phyloP scores from a whole-genome alignment of 192 early-diverging fungal species.

The Dissophora globulifera region DNA sequence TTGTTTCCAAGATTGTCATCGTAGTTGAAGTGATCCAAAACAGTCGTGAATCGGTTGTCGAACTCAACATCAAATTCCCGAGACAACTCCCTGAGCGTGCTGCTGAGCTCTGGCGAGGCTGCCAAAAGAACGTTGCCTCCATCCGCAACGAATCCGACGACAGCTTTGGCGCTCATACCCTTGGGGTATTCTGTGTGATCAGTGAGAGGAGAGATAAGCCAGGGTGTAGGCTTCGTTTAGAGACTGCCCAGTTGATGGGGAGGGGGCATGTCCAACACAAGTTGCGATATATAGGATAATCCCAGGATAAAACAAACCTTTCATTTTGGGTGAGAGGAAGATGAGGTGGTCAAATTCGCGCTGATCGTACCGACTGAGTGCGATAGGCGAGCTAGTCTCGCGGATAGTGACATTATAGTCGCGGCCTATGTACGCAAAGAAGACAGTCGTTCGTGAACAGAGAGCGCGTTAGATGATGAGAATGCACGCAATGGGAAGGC shows the following conservation, averaged over 20 bases:
- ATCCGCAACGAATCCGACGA: conserved; percentile 88
- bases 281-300: too few species aligned
- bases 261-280: too few species aligned
- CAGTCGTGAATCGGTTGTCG: conserved; percentile 75
- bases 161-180: conserved; percentile 59
- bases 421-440: conserved; percentile 65
- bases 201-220: not conserved
- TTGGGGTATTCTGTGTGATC: conserved; percentile 62
- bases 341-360: conserved; percentile 84
- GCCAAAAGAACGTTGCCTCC: conserved; percentile 92
- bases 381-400: conserved; percentile 62
- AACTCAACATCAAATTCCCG: conserved; percentile 90
- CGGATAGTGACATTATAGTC: conserved; percentile 68
- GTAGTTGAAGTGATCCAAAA: conserved; percentile 77
- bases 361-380: conserved; percentile 69
- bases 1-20: conserved; percentile 49
- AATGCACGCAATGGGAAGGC: too few species aligned
- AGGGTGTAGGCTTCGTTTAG: too few species aligned
- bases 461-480: conserved; percentile 8
- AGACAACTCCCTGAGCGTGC: conserved; percentile 82
- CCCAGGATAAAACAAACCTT: conserved; percentile 64
- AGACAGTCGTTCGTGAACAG: not conserved
- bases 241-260: too few species aligned
- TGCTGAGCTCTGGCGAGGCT: conserved; percentile 70
- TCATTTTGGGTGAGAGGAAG: conserved; percentile 79